phyloP scores from a whole-genome alignment of 2,329 filamentous ascomycete genomes.

The Fusarium citri region DNA sequence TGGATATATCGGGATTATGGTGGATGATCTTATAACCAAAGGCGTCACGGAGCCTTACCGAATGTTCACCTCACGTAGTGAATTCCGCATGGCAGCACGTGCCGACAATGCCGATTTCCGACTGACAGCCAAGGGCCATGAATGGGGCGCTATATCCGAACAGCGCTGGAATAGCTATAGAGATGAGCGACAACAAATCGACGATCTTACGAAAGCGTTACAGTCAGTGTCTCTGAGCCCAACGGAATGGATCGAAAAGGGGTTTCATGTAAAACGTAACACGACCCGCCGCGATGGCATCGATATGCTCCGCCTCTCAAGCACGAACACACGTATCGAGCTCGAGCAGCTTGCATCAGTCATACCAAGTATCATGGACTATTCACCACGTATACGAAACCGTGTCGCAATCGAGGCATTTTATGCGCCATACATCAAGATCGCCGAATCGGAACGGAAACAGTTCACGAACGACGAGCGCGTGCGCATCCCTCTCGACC shows the following conservation, averaged over 20 bases:
- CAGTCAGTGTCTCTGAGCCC: conserved; percentile 67
- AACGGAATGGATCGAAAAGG: conserved; percentile 74
- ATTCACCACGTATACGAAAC: conserved; percentile 68
- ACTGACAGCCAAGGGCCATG: conserved; percentile 81
- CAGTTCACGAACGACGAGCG: conserved; percentile 81
- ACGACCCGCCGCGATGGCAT: conserved; percentile 76
- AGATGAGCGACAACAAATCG: conserved; percentile 74
- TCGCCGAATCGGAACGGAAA: conserved; percentile 74
- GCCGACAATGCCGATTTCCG: conserved; percentile 94
- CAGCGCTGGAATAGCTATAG: conserved; percentile 78
- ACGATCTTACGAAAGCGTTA: conserved; percentile 72
- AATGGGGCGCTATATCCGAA: conserved; percentile 83
- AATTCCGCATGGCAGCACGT: conserved; percentile 92
- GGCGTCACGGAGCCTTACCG: conserved; percentile 97
- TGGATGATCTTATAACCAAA: conserved; percentile 96
- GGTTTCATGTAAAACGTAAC: conserved; percentile 77
- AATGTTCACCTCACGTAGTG: conserved; percentile 97
- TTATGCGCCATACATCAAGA: conserved; percentile 87
- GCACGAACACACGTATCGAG: conserved; percentile 57
- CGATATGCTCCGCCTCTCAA: conserved; percentile 79
- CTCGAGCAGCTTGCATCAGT: conserved; percentile 67
- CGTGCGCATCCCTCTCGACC: conserved; percentile 74
- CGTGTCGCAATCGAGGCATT: conserved; percentile 84
- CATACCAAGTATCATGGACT: conserved; percentile 68
- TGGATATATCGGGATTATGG: conserved; percentile 98